Evolutionary conservation across 1,284 basidiomycete genomes (phyloP).

Genomic region (Microbotryomycetes sp.): DNA sequence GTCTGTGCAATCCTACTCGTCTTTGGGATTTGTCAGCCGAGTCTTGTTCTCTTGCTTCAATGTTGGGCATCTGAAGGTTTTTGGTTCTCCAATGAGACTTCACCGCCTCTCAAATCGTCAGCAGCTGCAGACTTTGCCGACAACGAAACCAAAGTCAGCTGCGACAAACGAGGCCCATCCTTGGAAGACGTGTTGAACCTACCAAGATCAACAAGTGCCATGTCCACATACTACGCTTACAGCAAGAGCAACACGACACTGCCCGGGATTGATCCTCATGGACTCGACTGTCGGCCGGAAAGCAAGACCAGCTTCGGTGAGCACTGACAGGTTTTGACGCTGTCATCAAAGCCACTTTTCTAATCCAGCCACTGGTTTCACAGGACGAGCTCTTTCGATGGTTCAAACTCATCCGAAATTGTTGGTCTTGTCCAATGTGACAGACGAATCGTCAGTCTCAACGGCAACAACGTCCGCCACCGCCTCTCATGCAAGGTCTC

Average conservation of each 20-base stretch:
- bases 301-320: constrained; percentile 10
- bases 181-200: neutral
- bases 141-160: no score
- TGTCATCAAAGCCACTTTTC: neutral
- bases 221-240: constrained; percentile 1
- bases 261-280: constrained; percentile 14
- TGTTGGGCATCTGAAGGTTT: constrained; percentile 21
- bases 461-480: constrained; percentile 1
- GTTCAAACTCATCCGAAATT: constrained; percentile 23
- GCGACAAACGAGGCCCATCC: no score
- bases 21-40: constrained; percentile 18
- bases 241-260: neutral
- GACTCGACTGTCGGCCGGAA: constrained; percentile 5
- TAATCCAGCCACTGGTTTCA: neutral
- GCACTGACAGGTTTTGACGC: no score
- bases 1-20: constrained; percentile 15
- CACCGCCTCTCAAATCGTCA: constrained; percentile 19
- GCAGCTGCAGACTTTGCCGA: constrained; percentile 9
- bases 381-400: constrained; percentile 29
- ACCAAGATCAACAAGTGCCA: neutral
- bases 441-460: neutral
- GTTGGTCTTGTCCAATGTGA: constrained; percentile 9
- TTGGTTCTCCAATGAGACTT: constrained; percentile 10
- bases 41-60: constrained; percentile 19
- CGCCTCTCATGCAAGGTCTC: constrained; percentile 5